Evolutionary conservation across 441 rosid genomes (phyloP).

Genomic region (Erodium moschatum): DNA sequence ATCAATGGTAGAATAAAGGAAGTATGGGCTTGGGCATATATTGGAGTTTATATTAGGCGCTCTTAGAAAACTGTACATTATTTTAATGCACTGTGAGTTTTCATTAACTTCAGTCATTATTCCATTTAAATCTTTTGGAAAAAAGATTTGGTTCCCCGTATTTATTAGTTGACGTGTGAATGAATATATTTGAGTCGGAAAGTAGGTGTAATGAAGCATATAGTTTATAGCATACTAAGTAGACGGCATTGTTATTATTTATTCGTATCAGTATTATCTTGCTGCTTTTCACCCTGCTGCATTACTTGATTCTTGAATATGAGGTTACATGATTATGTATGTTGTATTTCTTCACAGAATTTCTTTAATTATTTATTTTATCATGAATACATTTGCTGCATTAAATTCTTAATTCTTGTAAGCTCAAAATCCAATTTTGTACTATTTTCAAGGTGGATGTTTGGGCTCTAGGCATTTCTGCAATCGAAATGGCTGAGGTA

Average conservation of each 20-base stretch:
- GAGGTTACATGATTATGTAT: not conserved
- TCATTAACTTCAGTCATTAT: not conserved
- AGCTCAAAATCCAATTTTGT: not conserved
- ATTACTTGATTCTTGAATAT: not conserved
- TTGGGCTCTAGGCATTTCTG: constrained; percentile 99
- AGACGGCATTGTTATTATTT: too few relatives aligned
- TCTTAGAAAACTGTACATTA: not conserved
- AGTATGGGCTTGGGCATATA: not conserved
- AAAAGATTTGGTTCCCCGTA: not conserved
- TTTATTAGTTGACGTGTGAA: not conserved
- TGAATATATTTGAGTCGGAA: not conserved
- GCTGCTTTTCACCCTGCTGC: not conserved
- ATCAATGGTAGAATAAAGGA: not conserved
- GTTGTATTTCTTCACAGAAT: not conserved
- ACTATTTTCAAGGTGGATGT: constrained; percentile 78
- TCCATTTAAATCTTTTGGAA: not conserved
- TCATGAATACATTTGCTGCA: constrained; percentile 5
- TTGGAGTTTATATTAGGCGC: not conserved
- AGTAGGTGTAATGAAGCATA: too few relatives aligned
- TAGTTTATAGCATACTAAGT: too few relatives aligned
- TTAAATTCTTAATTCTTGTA: constrained; percentile 6
- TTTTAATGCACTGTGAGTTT: not conserved
- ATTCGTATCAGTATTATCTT: not conserved
- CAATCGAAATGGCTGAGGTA: constrained; percentile 99
- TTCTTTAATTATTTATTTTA: not conserved